Percentiles rank a stretch among this genome's conserved stretches.
Conservation (phyloP, 2,329 filamentous ascomycete species). For the Leptodontidium sp. region DNA sequence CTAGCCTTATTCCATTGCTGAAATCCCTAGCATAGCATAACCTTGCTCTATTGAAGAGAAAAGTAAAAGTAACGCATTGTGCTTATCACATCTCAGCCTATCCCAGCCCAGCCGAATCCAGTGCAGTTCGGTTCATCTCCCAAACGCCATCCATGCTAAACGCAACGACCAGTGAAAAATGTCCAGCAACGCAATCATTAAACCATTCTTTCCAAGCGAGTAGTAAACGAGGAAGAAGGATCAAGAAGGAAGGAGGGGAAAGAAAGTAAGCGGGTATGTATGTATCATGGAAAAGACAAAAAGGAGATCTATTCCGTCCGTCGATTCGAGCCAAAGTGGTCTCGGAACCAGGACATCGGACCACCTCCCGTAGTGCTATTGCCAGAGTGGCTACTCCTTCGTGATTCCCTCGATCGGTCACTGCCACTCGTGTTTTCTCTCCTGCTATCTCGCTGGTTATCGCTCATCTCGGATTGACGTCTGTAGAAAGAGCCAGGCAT, state of each 20-base stretch:
- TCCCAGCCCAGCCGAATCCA: neutral
- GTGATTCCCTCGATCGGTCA: slow-evolving; percentile 38
- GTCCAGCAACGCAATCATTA: slow-evolving; percentile 13
- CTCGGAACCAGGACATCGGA: slow-evolving; percentile 40
- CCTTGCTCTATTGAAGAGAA: neutral
- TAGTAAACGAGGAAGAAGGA: neutral
- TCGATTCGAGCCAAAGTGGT: slow-evolving; percentile 37
- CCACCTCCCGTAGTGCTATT: slow-evolving; percentile 29
- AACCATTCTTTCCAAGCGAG: slow-evolving; percentile 5
- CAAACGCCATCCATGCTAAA: slow-evolving; percentile 30
- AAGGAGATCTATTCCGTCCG: slow-evolving; percentile 30
- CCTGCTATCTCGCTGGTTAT: slow-evolving; percentile 30
- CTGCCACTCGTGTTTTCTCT: slow-evolving; percentile 41
- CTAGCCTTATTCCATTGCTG: neutral
- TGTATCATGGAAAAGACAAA: neutral
- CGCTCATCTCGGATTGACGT: slow-evolving; percentile 35
- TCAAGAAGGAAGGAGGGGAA: neutral
- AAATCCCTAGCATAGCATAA: neutral
- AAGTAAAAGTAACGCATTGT: neutral
- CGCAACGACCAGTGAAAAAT: slow-evolving; percentile 11
- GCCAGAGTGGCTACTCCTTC: slow-evolving; percentile 37
- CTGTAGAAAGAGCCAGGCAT: slow-evolving; percentile 35
- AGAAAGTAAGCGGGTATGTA: too few species aligned
- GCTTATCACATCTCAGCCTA: too few species aligned
- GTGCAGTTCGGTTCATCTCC: neutral